Evolutionary conservation across 306 rosid genomes (phyloP), one percentile per base, ranked within the genome.

Genomic region (Senna siamea): DNA sequence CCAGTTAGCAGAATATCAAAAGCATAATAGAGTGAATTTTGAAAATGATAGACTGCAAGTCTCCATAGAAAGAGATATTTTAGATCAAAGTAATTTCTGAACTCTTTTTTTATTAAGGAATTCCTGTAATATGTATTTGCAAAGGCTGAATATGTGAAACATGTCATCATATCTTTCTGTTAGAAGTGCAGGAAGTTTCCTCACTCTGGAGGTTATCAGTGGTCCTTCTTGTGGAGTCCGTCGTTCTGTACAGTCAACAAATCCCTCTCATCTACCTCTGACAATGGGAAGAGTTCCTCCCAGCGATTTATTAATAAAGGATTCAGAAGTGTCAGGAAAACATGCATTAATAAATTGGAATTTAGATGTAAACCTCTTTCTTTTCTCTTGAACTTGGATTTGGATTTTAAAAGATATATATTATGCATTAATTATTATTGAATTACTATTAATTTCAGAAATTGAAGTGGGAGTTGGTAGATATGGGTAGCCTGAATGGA

Each of bases 401-500:
- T 79, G 66, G 46, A 69, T 69, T 58, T 66, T 80, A 46, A 28
- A 48, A 48, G 35, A 35, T 53, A 38, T 41, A 32, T 75, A 60
- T 76, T 40, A 57, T 74, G 56, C 41, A 38, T 53, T 86, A 59
- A 58, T 78, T 72, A n/a, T 78, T 30, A 17, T 37, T 13, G 5
- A 52, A 57, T 77, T 81, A 73, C 40, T 11, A 41, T 77, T 77
- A 73, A 73, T 79, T 84, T 75, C 89, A 95, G 98, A 87, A 58
- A 76, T 76, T 84, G 97, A 95, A 84, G 84, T 95, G 99, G 99
- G 99, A 92, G 87, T 70, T 95, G 83, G 86, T 85, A 54, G 99
- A 95, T 77, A 85, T 92, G 97, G 99, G 99, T 38, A 95, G 99
- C 86, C 80, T 95, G 60, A 95, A 95, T 80, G 99, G 99, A 70